Conservation (phyloP, 805 yeast genomes). For the Lipomyces starkeyi region DNA sequence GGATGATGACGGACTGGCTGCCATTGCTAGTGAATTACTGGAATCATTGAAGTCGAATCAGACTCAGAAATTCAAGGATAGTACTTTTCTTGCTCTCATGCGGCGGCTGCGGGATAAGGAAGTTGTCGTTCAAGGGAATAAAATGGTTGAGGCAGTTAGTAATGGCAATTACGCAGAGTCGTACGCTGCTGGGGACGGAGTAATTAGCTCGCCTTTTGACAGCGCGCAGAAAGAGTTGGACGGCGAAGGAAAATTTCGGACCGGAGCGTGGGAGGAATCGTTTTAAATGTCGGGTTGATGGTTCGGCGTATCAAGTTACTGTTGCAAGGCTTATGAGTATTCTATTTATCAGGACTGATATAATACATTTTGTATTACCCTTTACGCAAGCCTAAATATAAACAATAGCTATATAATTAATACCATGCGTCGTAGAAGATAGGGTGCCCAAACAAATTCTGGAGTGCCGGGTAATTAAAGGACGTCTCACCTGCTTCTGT, state of each 20-base stretch:
- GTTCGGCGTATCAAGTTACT: too few species aligned
- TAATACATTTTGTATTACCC: too few species aligned
- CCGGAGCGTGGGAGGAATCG: slow-evolving; percentile 32
- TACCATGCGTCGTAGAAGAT: not conserved
- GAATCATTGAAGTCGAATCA: slow-evolving; percentile 31
- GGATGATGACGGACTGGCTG: slow-evolving; percentile 37
- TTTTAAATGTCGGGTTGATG: slow-evolving; percentile 17
- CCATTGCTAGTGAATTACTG: slow-evolving; percentile 38
- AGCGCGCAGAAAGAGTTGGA: not conserved
- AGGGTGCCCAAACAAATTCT: not conserved
- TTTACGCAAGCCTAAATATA: too few species aligned
- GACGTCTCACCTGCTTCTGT: not conserved
- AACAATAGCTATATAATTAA: too few species aligned
- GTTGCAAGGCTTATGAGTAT: too few species aligned
- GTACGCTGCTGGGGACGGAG: not conserved
- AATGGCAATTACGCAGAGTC: slow-evolving; percentile 1
- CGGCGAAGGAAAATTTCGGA: slow-evolving; percentile 12
- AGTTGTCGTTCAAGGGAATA: slow-evolving; percentile 38
- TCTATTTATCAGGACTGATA: too few species aligned
- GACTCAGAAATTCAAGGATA: slow-evolving; percentile 38
- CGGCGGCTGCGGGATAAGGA: slow-evolving; percentile 39
- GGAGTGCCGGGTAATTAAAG: not conserved
- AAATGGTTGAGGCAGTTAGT: slow-evolving; percentile 36
- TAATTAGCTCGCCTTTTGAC: slow-evolving; percentile 3
- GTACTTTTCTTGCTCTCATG: slow-evolving; percentile 39